Percentiles rank a stretch among this genome's conserved stretches.
Evolutionary conservation across 2,329 filamentous ascomycete species (phyloP).

Genomic region (Cercospora beticola): DNA sequence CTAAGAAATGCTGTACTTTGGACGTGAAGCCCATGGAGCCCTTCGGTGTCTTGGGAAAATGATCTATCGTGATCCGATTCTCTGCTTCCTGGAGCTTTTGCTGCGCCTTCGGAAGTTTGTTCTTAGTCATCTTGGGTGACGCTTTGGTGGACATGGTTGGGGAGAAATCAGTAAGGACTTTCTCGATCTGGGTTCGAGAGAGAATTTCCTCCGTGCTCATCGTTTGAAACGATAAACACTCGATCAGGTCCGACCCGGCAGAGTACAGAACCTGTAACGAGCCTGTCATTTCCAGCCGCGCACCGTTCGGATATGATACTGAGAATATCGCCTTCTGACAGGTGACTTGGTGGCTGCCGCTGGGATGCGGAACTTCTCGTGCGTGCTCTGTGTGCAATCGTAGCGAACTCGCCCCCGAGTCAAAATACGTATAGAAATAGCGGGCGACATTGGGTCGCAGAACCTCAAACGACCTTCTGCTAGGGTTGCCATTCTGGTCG

Average conservation of each 20-base stretch:
- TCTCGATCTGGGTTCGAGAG: conserved; percentile 61
- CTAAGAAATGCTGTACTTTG: conserved; percentile 60
- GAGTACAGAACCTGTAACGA: conserved; percentile 78
- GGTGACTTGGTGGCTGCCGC: conserved; percentile 70
- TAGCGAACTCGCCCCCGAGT: conserved; percentile 79
- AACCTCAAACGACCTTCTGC: conserved; percentile 82
- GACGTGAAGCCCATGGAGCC: conserved; percentile 57
- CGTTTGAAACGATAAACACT: conserved; percentile 79
- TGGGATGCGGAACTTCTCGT: conserved; percentile 57
- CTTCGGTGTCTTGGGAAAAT: conserved; percentile 48
- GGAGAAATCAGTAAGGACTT: conserved; percentile 47
- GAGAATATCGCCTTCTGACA: conserved; percentile 76
- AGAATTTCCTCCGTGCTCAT: conserved; percentile 79
- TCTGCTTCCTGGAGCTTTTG: conserved; percentile 45
- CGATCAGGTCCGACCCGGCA: conserved; percentile 68
- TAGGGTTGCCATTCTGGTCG: conserved; percentile 32
- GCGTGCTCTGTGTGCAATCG: conserved; percentile 78
- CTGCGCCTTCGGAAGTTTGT: conserved; percentile 42
- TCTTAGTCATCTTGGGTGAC: conserved; percentile 56
- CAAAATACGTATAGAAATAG: conserved; percentile 88
- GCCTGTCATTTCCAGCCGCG: conserved; percentile 58
- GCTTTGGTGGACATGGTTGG: conserved; percentile 51
- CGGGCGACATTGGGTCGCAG: conserved; percentile 76
- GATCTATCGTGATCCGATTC: conserved; percentile 46
- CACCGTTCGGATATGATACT: conserved; percentile 83